Base-by-base conservation (phyloP, 805 yeast genomes). In the Wickerhamomyces ciferrii region DNA sequence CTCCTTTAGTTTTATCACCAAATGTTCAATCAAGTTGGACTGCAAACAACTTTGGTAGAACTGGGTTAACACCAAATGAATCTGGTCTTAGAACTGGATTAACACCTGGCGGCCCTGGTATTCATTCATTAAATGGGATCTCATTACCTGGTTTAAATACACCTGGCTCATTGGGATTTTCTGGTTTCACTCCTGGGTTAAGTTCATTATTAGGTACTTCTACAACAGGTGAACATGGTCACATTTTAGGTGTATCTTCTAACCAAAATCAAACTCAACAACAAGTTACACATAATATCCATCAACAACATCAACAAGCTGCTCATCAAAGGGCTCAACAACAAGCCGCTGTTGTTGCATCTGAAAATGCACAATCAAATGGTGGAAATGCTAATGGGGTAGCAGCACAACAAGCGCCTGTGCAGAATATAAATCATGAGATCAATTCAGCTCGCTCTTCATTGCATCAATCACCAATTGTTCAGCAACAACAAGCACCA, bases 51-150 rank as follows among this genome's bases (percentile, higher is more conserved):
- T 54, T 65, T 43, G 62, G 68, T 27, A 60, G 69, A 47, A 64
- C 87, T 0, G 92, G 89, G 0, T 68, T 87, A 41, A 83, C 90
- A 0, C 94, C 94, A 3, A 85, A 82, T 61, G 95, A 87, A 59
- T 78, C 88, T 5, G 75, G 81, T 43, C 53, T 87, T 43, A 72
- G 96, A 53, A 71, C 87, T 0, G 92, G 94, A 0, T 61, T 84
- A 24, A 83, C 91, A 0, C 91, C 91, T 0, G 87, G 82, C 2
- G 74, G 70, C n/a, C 76, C 59, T 32, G 75, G 67, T 38, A 43
- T 62, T 62, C 51, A 62, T 6, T 75, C 79, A 0, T 63, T 70
- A 11, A 67, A 68, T 41, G 71, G 74, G 23, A 37, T 37, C 13
- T 20, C 39, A 6, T 37, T 37, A 15, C 78, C 80, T 0, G 46